phyloP scores from a whole-genome alignment of 2,329 filamentous ascomycete species.

The Aquanectria penicillioides region DNA sequence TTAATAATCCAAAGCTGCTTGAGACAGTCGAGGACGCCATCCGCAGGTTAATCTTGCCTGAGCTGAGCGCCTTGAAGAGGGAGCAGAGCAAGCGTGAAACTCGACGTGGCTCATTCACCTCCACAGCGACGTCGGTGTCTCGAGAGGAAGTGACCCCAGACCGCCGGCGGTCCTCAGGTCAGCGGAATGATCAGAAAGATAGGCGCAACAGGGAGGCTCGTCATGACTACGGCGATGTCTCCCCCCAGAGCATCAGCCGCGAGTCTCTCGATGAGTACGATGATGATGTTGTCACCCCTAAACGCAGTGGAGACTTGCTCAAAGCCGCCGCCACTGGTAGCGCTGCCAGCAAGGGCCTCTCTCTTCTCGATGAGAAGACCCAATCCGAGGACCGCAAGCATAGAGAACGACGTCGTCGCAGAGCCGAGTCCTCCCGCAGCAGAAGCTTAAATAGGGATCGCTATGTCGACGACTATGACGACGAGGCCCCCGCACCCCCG shows the following conservation, averaged over 20 bases:
- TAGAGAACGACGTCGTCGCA: conserved; percentile 60
- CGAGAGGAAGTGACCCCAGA: conserved; percentile 67
- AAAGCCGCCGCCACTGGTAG: conserved; percentile 58
- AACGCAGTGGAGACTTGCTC: conserved; percentile 55
- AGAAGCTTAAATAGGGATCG: conserved; percentile 56
- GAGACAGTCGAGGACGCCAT: conserved; percentile 96
- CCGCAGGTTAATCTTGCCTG: conserved; percentile 86
- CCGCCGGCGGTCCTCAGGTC: conserved; percentile 68
- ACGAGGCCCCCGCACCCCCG: conserved; percentile 72
- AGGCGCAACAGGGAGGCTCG: conserved; percentile 64
- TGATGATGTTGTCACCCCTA: conserved; percentile 56
- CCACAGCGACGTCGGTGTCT: conserved; percentile 64
- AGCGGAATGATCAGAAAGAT: conserved; percentile 59
- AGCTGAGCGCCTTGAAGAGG: conserved; percentile 89
- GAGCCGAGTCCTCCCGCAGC: conserved; percentile 60
- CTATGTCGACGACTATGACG: conserved; percentile 61
- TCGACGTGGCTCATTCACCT: conserved; percentile 71
- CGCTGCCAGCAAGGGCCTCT: conserved; percentile 49
- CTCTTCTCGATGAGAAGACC: conserved; percentile 50
- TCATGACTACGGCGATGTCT: conserved; percentile 63
- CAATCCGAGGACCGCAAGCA: conserved; percentile 62
- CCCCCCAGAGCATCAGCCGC: conserved; percentile 58
- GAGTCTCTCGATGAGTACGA: conserved; percentile 56
- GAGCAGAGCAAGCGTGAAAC: conserved; percentile 84
- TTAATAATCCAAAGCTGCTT: conserved; percentile 91